Conservation (phyloP, 1,139 yeast species). For the Saccharomycopsis phalli region DNA sequence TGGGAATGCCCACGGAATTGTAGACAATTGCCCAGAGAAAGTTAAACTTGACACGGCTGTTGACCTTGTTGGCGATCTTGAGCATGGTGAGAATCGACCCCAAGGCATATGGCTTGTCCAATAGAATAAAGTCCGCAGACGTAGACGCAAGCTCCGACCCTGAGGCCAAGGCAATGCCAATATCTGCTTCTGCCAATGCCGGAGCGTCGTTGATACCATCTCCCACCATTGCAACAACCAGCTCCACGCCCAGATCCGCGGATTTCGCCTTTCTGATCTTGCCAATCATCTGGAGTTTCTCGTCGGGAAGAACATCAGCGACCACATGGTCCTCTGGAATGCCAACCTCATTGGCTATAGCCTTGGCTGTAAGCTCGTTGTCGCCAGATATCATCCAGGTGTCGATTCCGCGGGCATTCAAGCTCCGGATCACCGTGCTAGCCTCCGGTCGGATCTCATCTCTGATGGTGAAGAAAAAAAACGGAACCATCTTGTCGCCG, state of each 20-base stretch:
- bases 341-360: conserved; percentile 59
- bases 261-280: conserved; percentile 21
- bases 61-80: conserved; percentile 38
- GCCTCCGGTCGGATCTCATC: conserved; percentile 64
- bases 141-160: conserved; percentile 54
- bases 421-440: conserved; percentile 37
- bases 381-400: conserved; percentile 75
- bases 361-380: conserved; percentile 54
- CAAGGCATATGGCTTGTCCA: conserved; percentile 40
- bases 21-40: conserved; percentile 48
- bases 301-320: conserved; percentile 67
- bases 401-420: conserved; percentile 40
- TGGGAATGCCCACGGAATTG: conserved; percentile 47
- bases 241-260: neutral
- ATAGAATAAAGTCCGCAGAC: conserved; percentile 47
- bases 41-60: conserved; percentile 46
- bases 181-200: conserved; percentile 50
- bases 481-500: neutral
- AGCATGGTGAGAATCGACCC: conserved; percentile 41
- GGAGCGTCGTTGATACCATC: conserved; percentile 62
- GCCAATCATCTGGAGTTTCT: conserved; percentile 52
- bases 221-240: conserved; percentile 49
- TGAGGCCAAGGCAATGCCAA: conserved; percentile 50
- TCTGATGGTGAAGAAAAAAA: conserved; percentile 43
- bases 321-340: conserved; percentile 46